Evolutionary conservation across 1,139 yeast genomes (phyloP).

Genomic region (Diutina sp.): DNA sequence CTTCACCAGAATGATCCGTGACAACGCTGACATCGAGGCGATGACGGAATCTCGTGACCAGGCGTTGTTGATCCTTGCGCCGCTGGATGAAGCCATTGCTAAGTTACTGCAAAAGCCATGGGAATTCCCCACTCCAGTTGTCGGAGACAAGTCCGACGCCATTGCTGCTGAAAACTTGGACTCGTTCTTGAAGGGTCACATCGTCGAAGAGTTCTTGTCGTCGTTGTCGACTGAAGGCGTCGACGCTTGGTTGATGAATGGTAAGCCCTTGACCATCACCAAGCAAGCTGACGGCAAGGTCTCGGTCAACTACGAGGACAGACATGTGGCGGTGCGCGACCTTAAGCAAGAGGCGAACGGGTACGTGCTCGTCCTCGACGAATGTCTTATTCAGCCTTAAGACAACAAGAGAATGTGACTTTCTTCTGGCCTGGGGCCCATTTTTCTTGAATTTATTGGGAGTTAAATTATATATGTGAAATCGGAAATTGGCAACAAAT

Average conservation of each 20-base stretch:
- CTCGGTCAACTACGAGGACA: not conserved
- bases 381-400: not conserved
- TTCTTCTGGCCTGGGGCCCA: not conserved
- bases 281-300: not conserved
- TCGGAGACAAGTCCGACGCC: constrained; percentile 28
- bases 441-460: not conserved
- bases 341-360: not conserved
- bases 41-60: constrained; percentile 25
- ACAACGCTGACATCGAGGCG: constrained; percentile 27
- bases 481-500: not conserved
- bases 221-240: not conserved
- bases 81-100: constrained; percentile 41
- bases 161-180: constrained; percentile 33
- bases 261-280: not conserved
- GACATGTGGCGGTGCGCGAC: not conserved
- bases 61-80: constrained; percentile 42
- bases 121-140: constrained; percentile 46
- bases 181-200: constrained; percentile 42
- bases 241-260: not conserved
- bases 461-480: not conserved
- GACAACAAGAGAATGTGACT: not conserved
- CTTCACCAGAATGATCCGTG: constrained; percentile 45
- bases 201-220: constrained; percentile 8
- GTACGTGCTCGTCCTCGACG: not conserved
- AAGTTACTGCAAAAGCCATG: constrained; percentile 42